These are phyloP conservation scores for Aspergillus asperescens DNA, from an alignment of 495 filamentous ascomycete genomes.

Conservation along the genomic window DNA sequence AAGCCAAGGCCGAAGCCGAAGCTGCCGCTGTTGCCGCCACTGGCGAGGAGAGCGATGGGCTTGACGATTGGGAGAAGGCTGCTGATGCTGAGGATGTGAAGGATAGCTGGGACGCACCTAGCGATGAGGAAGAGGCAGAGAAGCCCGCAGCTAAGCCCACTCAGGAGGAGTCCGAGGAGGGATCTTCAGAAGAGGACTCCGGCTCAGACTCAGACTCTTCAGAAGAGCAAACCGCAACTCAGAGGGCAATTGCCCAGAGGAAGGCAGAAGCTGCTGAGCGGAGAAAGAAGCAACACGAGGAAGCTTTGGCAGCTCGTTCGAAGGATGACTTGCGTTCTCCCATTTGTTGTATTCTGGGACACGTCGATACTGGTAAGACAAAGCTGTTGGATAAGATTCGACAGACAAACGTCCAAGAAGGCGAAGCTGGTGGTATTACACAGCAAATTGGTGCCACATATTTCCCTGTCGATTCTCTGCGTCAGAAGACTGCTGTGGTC, in stretches of 20 bases:
- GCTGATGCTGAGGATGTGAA: slow-evolving; percentile 77
- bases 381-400: slow-evolving; percentile 98
- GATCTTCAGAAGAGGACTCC: slow-evolving; percentile 14
- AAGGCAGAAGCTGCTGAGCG: slow-evolving; percentile 91
- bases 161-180: slow-evolving; percentile 18
- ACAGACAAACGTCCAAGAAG: slow-evolving; percentile 98
- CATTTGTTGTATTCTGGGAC: slow-evolving; percentile 98
- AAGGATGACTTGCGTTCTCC: slow-evolving; percentile 93
- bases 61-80: slow-evolving; percentile 87
- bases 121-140: slow-evolving; percentile 63
- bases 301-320: slow-evolving; percentile 84
- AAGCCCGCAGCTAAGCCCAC: slow-evolving; percentile 28
- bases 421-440: slow-evolving; percentile 99
- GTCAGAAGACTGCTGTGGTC: slow-evolving; percentile 85
- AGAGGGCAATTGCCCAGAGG: slow-evolving; percentile 61
- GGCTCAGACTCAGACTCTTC: slow-evolving; percentile 58
- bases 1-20: slow-evolving; percentile 54
- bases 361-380: slow-evolving; percentile 99
- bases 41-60: slow-evolving; percentile 54
- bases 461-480: slow-evolving; percentile 92
- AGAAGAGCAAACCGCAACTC: slow-evolving; percentile 61
- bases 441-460: slow-evolving; percentile 99
- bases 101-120: slow-evolving; percentile 89
- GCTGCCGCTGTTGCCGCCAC: slow-evolving; percentile 50
- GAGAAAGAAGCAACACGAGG: slow-evolving; percentile 81